Conservation (phyloP, 805 yeast genomes). For the Wickerhamiella lipophila region DNA sequence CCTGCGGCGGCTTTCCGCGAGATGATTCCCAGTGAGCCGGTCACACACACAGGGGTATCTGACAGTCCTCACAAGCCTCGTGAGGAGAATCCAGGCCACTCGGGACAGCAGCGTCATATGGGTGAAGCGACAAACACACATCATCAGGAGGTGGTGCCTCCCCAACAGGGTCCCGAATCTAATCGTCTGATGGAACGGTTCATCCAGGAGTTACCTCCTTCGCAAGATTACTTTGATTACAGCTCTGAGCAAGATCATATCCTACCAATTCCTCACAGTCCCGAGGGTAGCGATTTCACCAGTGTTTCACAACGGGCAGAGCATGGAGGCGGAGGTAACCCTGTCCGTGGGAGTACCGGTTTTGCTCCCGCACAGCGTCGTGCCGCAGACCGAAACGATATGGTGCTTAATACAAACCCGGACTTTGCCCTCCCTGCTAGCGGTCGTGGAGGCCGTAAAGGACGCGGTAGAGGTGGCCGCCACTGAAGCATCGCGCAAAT, state of each 20-base stretch:
- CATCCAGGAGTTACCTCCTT: constrained; percentile 11
- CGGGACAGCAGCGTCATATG: not conserved
- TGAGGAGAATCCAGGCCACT: not conserved
- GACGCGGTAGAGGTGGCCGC: not conserved
- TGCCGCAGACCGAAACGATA: constrained; percentile 8
- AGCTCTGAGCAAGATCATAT: constrained; percentile 1
- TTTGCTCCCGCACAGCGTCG: constrained; percentile 3
- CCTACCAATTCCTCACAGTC: not conserved
- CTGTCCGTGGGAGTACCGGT: not conserved
- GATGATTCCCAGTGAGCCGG: constrained; percentile 8
- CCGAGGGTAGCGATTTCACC: constrained; percentile 8
- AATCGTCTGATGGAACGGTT: constrained; percentile 10
- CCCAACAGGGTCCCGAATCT: constrained; percentile 1
- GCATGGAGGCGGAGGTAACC: constrained; percentile 1
- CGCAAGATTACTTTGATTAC: constrained; percentile 8
- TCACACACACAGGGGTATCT: not conserved
- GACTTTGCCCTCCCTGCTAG: constrained; percentile 9
- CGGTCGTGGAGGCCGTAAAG: constrained; percentile 4
- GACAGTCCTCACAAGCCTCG: not conserved
- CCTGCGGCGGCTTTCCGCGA: constrained; percentile 13
- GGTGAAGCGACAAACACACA: not conserved
- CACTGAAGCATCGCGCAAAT: not conserved
- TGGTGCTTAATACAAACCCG: constrained; percentile 8
- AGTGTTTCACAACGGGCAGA: constrained; percentile 4
- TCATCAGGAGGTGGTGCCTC: not conserved